A percentile compares a stretch with the other conserved stretches of the same genome.
Evolutionary conservation across 129 eudicot genomes (phyloP).

Genomic region (Centaurea solstitialis): DNA sequence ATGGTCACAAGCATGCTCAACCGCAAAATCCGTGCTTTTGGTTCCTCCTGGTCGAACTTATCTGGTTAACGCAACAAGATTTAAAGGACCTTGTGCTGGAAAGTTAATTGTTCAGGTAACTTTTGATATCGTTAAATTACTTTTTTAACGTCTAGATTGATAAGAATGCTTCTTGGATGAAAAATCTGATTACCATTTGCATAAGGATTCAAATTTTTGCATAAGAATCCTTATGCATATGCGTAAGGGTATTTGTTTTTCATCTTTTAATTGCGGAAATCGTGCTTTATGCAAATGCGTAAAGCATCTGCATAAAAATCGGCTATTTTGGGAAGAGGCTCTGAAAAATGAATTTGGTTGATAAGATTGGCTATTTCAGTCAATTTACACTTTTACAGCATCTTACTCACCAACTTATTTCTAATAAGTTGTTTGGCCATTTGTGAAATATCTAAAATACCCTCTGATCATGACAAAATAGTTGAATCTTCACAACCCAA

Average conservation of each 20-base stretch:
- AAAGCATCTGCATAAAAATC: too few species aligned
- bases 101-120: slow-evolving; percentile 75
- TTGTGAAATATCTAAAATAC: background rate
- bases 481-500: background rate
- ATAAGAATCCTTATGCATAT: too few species aligned
- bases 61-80: slow-evolving; percentile 89
- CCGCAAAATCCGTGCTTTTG: slow-evolving; percentile 68
- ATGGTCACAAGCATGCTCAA: slow-evolving; percentile 71
- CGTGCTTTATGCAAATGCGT: too few species aligned
- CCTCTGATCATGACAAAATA: slow-evolving; percentile 7
- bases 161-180: background rate
- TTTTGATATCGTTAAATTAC: background rate
- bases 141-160: background rate
- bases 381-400: background rate
- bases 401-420: background rate
- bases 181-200: background rate
- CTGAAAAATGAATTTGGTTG: too few species aligned
- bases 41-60: slow-evolving; percentile 82
- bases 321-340: too few species aligned
- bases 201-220: too few species aligned
- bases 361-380: too few species aligned
- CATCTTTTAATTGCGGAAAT: too few species aligned
- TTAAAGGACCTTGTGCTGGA: slow-evolving; percentile 80
- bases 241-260: too few species aligned
- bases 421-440: background rate